Percentiles rank a stretch among this genome's conserved stretches.
These are phyloP conservation scores for Pseudomassariella vexata DNA, from an alignment of 2,329 filamentous ascomycete genomes.

Conservation along the genomic window DNA sequence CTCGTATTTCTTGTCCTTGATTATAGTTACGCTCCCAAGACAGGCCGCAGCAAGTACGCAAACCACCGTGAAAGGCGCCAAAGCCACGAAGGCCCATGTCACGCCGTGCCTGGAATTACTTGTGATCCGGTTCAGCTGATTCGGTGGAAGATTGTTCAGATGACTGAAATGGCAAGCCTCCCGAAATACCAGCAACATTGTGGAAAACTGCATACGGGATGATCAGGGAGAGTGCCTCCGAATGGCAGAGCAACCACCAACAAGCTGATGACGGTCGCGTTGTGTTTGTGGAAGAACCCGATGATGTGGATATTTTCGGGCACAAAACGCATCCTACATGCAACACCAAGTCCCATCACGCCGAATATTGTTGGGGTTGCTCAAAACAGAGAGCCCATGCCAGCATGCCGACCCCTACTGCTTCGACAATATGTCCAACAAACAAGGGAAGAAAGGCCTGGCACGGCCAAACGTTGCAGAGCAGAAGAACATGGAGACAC, in stretches of 20 bases:
- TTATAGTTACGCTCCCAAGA: slow-evolving; percentile 14
- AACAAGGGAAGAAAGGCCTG: slow-evolving; percentile 57
- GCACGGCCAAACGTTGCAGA: slow-evolving; percentile 55
- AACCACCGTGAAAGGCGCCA: slow-evolving; percentile 51
- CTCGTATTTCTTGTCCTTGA: neutral
- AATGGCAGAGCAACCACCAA: slow-evolving; percentile 55
- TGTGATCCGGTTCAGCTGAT: slow-evolving; percentile 29
- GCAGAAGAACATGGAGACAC: slow-evolving; percentile 50
- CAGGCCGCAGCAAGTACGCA: slow-evolving; percentile 11
- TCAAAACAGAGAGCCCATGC: slow-evolving; percentile 49
- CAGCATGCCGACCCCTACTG: slow-evolving; percentile 52
- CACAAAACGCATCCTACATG: slow-evolving; percentile 62
- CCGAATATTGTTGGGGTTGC: slow-evolving; percentile 49
- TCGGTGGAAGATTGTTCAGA: slow-evolving; percentile 21
- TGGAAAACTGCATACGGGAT: slow-evolving; percentile 67
- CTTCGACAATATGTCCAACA: slow-evolving; percentile 49
- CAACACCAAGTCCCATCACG: slow-evolving; percentile 61
- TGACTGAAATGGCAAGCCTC: slow-evolving; percentile 20
- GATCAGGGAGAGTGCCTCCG: slow-evolving; percentile 60
- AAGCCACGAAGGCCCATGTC: slow-evolving; percentile 59
- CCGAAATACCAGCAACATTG: slow-evolving; percentile 36
- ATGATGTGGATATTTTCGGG: slow-evolving; percentile 26
- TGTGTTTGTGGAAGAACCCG: slow-evolving; percentile 52
- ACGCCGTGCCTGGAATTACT: slow-evolving; percentile 47
- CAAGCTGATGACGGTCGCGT: slow-evolving; percentile 54